phyloP scores from a whole-genome alignment of 371 early-diverging fungal genomes.

The Syncephalastrum sp. region DNA sequence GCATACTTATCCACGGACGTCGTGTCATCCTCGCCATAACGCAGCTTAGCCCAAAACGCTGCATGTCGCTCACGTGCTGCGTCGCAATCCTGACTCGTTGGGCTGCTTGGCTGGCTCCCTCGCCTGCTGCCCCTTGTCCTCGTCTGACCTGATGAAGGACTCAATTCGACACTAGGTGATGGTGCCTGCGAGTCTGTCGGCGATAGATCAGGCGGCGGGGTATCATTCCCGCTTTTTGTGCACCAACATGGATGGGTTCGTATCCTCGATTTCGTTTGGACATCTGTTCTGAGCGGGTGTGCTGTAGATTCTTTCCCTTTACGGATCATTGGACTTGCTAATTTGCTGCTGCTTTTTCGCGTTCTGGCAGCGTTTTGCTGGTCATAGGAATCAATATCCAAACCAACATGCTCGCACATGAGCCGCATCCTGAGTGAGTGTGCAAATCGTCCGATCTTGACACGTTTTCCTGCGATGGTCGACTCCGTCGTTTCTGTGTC shows the following conservation, averaged over 20 bases:
- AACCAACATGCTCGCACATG: slow-evolving; percentile 81
- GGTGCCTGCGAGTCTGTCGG: too few species aligned
- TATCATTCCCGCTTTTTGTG: too few species aligned
- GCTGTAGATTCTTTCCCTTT: too few species aligned
- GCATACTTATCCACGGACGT: too few species aligned
- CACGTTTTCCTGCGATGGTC: slow-evolving; percentile 57
- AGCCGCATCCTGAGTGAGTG: slow-evolving; percentile 67
- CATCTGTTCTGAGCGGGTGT: too few species aligned
- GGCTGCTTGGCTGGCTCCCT: not conserved
- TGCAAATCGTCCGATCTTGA: slow-evolving; percentile 67
- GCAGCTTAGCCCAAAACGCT: slow-evolving; percentile 24
- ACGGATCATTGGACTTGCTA: too few species aligned
- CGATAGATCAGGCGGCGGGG: too few species aligned
- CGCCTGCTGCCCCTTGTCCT: not conserved
- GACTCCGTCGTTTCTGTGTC: slow-evolving; percentile 63
- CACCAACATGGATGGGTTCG: too few species aligned
- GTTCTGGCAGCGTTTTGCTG: not conserved
- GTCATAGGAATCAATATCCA: slow-evolving; percentile 35
- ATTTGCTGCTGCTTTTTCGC: too few species aligned
- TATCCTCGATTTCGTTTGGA: too few species aligned
- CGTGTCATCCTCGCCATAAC: slow-evolving; percentile 19
- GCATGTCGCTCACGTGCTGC: slow-evolving; percentile 6
- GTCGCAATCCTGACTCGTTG: too few species aligned
- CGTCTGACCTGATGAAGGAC: not conserved
- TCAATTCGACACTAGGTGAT: too few species aligned